Percentiles rank a stretch among this genome's conserved stretches.
These are phyloP conservation scores for Pouteria campechiana DNA, from an alignment of 179 eudicot genomes.

Conservation along the genomic window DNA sequence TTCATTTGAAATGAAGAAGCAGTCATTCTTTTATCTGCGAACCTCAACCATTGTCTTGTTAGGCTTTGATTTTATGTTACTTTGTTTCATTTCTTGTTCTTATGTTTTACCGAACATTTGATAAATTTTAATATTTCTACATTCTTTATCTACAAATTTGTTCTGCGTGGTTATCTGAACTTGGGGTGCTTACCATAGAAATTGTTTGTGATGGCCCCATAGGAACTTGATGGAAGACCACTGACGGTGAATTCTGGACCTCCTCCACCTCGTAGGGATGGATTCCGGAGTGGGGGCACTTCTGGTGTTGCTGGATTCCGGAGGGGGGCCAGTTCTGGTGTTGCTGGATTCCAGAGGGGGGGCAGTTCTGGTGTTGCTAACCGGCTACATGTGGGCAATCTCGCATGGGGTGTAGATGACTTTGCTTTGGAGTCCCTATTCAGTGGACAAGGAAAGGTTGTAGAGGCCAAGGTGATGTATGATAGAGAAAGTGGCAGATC, in stretches of 20 bases:
- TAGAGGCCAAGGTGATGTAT: conserved; percentile 77
- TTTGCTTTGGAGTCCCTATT: conserved; percentile 54
- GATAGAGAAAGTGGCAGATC: conserved; percentile 96
- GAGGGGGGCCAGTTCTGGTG: too few relatives aligned
- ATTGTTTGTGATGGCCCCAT: conserved; percentile 7
- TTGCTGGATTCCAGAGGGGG: too few relatives aligned
- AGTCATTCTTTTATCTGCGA: too few relatives aligned
- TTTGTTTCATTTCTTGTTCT: too few relatives aligned
- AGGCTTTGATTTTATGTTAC: too few relatives aligned
- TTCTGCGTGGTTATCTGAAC: not conserved
- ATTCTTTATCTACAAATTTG: not conserved
- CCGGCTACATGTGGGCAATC: conserved; percentile 80
- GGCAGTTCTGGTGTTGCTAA: conserved; percentile 33
- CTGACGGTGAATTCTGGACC: conserved; percentile 92
- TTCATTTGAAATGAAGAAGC: too few relatives aligned
- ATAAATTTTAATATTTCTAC: too few relatives aligned
- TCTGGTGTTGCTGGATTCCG: conserved; percentile 36
- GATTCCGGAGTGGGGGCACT: conserved; percentile 32
- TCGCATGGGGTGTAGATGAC: conserved; percentile 89
- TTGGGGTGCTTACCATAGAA: not conserved
- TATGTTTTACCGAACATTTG: too few relatives aligned
- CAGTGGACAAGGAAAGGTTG: conserved; percentile 66
- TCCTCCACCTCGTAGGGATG: too few relatives aligned
- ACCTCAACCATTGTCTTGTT: too few relatives aligned
- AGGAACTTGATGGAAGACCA: conserved; percentile 86